These are phyloP conservation scores for Candida nanaspora DNA, from an alignment of 805 yeast genomes.

Conservation along the genomic window DNA sequence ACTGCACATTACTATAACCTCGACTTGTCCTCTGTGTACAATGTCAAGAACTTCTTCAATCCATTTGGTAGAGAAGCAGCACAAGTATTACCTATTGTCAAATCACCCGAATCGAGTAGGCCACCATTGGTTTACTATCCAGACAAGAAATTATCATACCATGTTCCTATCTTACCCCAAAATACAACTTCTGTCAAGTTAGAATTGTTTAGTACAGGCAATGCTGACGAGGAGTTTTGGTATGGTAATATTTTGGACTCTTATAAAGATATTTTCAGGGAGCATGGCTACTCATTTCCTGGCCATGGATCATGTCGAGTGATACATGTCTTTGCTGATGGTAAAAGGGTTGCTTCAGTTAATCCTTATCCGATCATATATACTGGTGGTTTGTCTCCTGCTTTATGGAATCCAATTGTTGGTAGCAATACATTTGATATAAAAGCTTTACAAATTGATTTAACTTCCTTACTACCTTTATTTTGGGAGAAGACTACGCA, in stretches of 20 bases:
- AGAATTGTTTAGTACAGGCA: conserved; percentile 63
- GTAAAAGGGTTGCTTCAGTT: conserved; percentile 48
- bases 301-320: conserved; percentile 73
- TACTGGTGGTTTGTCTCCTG: conserved; percentile 78
- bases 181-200: conserved; percentile 57
- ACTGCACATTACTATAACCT: conserved; percentile 42
- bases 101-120: conserved; percentile 11
- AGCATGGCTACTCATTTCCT: conserved; percentile 31
- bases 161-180: conserved; percentile 38
- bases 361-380: conserved; percentile 69
- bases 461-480: conserved; percentile 63
- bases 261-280: conserved; percentile 31
- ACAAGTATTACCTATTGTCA: conserved; percentile 31
- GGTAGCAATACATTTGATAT: conserved; percentile 69
- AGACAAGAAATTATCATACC: conserved; percentile 26
- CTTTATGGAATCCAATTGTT: conserved; percentile 77
- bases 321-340: conserved; percentile 56
- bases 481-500: conserved; percentile 43
- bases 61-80: conserved; percentile 30
- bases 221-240: conserved; percentile 82
- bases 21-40: no score
- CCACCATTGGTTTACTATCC: conserved; percentile 46
- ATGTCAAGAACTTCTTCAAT: conserved; percentile 8
- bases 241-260: conserved; percentile 52
- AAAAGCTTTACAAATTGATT: conserved; percentile 60